A percentile compares a stretch with the other conserved stretches of the same genome.
Evolutionary conservation across 345 rosid species (phyloP).

Genomic region (Gossypium sturtianum): DNA sequence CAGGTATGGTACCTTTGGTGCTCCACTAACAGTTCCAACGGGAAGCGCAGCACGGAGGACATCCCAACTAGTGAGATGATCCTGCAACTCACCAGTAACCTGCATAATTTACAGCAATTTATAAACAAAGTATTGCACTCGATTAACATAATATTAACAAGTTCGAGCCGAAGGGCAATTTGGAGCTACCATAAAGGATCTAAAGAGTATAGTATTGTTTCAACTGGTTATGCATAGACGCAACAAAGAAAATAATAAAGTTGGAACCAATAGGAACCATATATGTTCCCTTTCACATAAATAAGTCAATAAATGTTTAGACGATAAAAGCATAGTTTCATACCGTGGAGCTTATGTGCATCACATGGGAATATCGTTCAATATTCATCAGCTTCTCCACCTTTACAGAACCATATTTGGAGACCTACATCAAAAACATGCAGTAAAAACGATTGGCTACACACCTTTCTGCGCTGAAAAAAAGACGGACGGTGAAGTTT

Average conservation of each 20-base stretch:
- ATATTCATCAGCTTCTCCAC: conserved; percentile 88
- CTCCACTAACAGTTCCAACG: conserved; percentile 88
- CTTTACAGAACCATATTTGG: conserved; percentile 71
- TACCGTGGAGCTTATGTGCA: conserved; percentile 97
- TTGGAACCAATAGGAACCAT: background rate
- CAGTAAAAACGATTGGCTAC: background rate
- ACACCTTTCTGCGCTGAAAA: background rate
- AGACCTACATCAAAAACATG: conserved; percentile 39
- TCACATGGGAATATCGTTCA: conserved; percentile 85
- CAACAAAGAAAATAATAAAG: background rate
- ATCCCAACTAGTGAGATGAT: conserved; percentile 74
- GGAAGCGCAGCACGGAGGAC: conserved; percentile 73
- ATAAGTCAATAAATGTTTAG: background rate
- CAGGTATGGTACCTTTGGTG: conserved; percentile 63
- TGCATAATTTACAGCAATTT: conserved; percentile 16
- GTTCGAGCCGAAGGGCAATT: background rate
- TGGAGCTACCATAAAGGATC: background rate
- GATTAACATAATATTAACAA: background rate
- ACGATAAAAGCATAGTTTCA: conserved; percentile 18
- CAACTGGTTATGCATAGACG: background rate
- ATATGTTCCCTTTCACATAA: background rate
- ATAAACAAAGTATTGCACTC: background rate
- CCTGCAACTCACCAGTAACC: conserved; percentile 81
- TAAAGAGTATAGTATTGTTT: background rate
- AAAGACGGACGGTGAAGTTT: background rate